Evolutionary conservation across 1,284 basidiomycete species (phyloP).

Genomic region (Porodaedalea pini): DNA sequence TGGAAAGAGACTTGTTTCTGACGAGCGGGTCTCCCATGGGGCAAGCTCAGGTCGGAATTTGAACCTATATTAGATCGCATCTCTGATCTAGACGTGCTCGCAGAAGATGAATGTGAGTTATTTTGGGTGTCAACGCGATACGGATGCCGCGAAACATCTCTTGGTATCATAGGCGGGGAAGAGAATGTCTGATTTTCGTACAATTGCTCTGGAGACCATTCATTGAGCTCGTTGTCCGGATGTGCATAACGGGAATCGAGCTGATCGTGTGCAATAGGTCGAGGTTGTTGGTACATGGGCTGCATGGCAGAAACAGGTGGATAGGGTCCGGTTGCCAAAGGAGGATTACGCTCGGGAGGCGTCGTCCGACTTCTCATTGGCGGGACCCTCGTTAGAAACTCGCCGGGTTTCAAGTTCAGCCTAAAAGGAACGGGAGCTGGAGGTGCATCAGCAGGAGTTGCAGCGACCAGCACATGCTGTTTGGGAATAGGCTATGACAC

Average conservation of each 20-base stretch:
- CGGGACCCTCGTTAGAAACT: constrained; percentile 16
- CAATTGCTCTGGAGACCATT: constrained; percentile 15
- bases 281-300: neutral
- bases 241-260: neutral
- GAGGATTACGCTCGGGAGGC: neutral
- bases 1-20: neutral
- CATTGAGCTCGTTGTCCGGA: neutral
- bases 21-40: neutral
- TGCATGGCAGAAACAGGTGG: neutral
- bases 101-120: constrained; percentile 3
- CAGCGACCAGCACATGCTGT: constrained; percentile 12
- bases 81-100: constrained; percentile 14
- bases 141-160: neutral
- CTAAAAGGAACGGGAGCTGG: constrained; percentile 17
- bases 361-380: neutral
- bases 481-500: neutral
- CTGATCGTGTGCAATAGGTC: neutral
- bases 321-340: neutral
- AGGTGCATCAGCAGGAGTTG: constrained; percentile 1
- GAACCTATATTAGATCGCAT: neutral
- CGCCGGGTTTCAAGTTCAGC: constrained; percentile 18
- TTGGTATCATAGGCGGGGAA: neutral
- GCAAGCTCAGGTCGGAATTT: neutral
- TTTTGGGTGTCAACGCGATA: neutral
- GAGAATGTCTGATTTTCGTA: neutral